These are phyloP conservation scores for Pezicula carpinea DNA, from an alignment of 2,329 filamentous ascomycete species.

Conservation along the genomic window DNA sequence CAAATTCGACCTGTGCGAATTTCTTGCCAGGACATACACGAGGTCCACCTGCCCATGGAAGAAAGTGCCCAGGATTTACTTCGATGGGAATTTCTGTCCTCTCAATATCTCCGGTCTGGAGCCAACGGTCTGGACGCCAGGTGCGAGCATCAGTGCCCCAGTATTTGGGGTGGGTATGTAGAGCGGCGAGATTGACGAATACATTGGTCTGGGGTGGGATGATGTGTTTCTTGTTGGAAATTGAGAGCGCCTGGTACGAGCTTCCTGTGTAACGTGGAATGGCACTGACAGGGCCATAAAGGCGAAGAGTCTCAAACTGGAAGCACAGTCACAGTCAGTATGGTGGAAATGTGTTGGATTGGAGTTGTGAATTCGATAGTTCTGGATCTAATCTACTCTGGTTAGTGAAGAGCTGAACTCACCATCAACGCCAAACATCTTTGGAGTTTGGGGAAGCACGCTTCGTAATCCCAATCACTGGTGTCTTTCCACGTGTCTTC, in stretches of 20 bases:
- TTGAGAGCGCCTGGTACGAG: not conserved
- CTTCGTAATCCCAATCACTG: slow-evolving; percentile 32
- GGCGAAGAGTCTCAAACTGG: slow-evolving; percentile 42
- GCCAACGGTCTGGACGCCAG: slow-evolving; percentile 14
- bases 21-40: slow-evolving; percentile 18
- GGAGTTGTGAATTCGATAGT: too few relatives aligned
- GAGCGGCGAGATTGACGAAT: slow-evolving; percentile 14
- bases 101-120: slow-evolving; percentile 5
- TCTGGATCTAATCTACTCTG: too few relatives aligned
- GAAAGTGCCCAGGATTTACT: slow-evolving; percentile 7
- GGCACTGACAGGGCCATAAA: slow-evolving; percentile 47
- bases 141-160: slow-evolving; percentile 13
- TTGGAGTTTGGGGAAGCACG: slow-evolving; percentile 35
- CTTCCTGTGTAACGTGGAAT: slow-evolving; percentile 45
- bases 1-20: slow-evolving; percentile 19
- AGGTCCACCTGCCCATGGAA: slow-evolving; percentile 12
- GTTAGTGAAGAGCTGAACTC: not conserved
- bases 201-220: slow-evolving; percentile 32
- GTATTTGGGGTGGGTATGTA: slow-evolving; percentile 10
- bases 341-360: not conserved
- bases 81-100: not conserved
- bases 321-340: not conserved
- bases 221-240: slow-evolving; percentile 2
- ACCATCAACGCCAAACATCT: slow-evolving; percentile 35
- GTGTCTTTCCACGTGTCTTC: slow-evolving; percentile 14